Percentiles rank a stretch among this genome's conserved stretches.
Conservation (phyloP, 139 green algal genomes). For the Mesotaenium endlicherianum region DNA sequence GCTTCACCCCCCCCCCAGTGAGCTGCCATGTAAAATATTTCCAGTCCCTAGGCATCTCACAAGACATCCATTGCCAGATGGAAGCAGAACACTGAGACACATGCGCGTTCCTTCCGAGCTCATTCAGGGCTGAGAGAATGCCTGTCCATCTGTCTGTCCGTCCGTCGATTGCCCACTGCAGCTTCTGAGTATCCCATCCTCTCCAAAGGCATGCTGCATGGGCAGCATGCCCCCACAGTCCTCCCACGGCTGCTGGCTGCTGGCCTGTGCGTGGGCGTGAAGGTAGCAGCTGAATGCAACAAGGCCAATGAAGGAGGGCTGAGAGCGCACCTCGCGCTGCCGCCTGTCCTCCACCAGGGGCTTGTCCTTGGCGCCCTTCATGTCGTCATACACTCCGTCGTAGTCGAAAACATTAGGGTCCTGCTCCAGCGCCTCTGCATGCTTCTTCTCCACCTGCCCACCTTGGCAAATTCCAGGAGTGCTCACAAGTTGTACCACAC, state of each 20-base stretch:
- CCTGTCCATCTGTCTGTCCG: neutral
- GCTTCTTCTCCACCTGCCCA: slow-evolving; percentile 41
- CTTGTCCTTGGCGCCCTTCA: slow-evolving; percentile 55
- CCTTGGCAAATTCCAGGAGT: too few species aligned
- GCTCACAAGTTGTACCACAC: too few species aligned
- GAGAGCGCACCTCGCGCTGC: slow-evolving; percentile 61
- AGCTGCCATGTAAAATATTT: neutral
- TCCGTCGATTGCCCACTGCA: neutral
- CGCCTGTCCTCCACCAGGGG: slow-evolving; percentile 55
- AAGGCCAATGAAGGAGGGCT: slow-evolving; percentile 2
- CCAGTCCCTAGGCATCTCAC: too few species aligned
- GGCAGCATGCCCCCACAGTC: neutral
- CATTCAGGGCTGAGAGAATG: neutral
- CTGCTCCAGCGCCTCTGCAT: slow-evolving; percentile 73
- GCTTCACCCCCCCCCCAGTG: neutral
- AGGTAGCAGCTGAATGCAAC: too few species aligned
- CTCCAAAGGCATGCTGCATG: neutral
- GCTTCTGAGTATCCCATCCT: neutral
- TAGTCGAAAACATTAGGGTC: slow-evolving; percentile 93
- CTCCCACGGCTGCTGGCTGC: neutral
- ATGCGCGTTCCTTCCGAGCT: neutral
- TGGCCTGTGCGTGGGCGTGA: too few species aligned
- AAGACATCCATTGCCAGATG: too few species aligned
- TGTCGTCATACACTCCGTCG: slow-evolving; percentile 84
- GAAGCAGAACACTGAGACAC: neutral